These are phyloP conservation scores for Pinguiococcus pyrenoidosus DNA, from an alignment of 108 stramenopile genomes.

Conservation along the genomic window DNA sequence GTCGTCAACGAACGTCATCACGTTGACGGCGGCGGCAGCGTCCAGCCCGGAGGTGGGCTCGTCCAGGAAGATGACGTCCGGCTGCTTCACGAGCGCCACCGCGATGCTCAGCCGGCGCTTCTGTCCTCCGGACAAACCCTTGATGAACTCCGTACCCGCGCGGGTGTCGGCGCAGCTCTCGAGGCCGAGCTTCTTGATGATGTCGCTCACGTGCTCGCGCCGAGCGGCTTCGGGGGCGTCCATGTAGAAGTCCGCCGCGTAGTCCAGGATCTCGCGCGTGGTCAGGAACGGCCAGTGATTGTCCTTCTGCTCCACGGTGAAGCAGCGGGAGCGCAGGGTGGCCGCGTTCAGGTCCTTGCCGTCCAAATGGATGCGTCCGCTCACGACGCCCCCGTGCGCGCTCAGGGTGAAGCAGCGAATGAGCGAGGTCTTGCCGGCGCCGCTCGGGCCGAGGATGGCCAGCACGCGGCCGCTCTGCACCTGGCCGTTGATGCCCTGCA, in stretches of 20 bases:
- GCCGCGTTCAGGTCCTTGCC: background rate
- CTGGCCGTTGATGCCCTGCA: too few relatives aligned
- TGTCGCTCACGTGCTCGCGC: too few relatives aligned
- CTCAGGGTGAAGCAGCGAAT: background rate
- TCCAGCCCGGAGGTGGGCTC: slow-evolving; percentile 70
- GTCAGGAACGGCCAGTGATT: background rate
- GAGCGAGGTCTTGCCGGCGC: background rate
- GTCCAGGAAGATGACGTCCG: slow-evolving; percentile 58
- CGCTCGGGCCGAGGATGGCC: too few relatives aligned
- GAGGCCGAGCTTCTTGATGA: slow-evolving; percentile 34
- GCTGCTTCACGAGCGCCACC: slow-evolving; percentile 55
- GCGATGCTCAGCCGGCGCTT: slow-evolving; percentile 51
- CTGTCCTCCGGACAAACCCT: slow-evolving; percentile 35
- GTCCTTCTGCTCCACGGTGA: background rate
- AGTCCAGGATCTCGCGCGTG: background rate
- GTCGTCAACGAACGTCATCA: slow-evolving; percentile 11
- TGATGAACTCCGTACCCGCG: slow-evolving; percentile 48
- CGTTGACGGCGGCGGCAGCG: slow-evolving; percentile 46
- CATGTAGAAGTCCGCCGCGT: background rate
- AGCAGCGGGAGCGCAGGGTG: background rate
- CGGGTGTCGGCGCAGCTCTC: slow-evolving; percentile 35
- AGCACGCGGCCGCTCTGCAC: too few relatives aligned
- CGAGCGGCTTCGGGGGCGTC: too few relatives aligned
- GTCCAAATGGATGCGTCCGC: background rate
- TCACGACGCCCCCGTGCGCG: background rate